Evolutionary conservation across 2,329 filamentous ascomycete genomes (phyloP).

Genomic region (Aspergillus fischeri): DNA sequence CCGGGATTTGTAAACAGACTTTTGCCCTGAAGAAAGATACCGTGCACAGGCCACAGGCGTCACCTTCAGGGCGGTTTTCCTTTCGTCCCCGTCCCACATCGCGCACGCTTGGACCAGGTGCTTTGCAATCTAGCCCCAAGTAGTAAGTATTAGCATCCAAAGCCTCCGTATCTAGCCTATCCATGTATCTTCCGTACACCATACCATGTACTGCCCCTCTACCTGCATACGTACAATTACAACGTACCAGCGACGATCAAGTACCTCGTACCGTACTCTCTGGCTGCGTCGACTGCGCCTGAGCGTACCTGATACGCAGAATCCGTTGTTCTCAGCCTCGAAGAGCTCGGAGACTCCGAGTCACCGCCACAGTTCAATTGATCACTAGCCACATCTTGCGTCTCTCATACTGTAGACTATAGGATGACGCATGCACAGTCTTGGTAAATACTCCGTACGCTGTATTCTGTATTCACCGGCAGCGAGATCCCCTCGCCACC

Average conservation of each 20-base stretch:
- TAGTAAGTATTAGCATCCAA: not conserved
- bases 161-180: not conserved
- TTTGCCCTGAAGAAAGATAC: not conserved
- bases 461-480: too few species aligned
- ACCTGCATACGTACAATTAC: not conserved
- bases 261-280: not conserved
- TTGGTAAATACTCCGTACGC: not conserved
- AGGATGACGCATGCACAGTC: too few species aligned
- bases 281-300: not conserved
- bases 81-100: constrained; percentile 9
- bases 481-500: not conserved
- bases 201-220: not conserved
- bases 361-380: constrained; percentile 3
- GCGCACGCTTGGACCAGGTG: constrained; percentile 10
- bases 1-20: not conserved
- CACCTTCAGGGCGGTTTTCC: constrained; percentile 4
- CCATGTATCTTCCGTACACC: not conserved
- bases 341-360: constrained; percentile 5
- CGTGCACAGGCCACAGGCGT: not conserved
- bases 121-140: not conserved
- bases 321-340: not conserved
- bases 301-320: not conserved
- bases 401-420: too few species aligned
- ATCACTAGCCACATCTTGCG: not conserved
- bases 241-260: not conserved